Evolutionary conservation across 139 green algal genomes (phyloP).

Genomic region (Micractinium conductrix): DNA sequence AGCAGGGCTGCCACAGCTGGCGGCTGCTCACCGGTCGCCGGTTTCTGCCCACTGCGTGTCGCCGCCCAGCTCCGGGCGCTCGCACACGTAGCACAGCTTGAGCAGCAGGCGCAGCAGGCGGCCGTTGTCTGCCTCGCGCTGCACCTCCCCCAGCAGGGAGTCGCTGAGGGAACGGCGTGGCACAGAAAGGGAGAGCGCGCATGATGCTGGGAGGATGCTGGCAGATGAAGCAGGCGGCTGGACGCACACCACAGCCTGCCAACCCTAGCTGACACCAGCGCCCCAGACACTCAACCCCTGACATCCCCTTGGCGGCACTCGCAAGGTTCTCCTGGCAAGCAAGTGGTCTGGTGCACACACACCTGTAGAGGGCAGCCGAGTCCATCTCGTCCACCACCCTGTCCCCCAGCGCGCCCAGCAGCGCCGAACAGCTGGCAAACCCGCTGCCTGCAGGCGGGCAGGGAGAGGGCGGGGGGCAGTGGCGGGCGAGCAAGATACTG

Average conservation of each 20-base stretch:
- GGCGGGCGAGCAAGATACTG: not conserved
- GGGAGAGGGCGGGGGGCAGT: not conserved
- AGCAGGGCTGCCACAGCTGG: not conserved
- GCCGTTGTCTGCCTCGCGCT: slow-evolving; percentile 89
- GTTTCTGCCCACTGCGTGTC: slow-evolving; percentile 72
- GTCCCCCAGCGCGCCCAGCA: slow-evolving; percentile 74
- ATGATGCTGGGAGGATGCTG: no score
- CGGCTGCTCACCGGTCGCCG: slow-evolving; percentile 38
- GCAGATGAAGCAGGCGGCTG: no score
- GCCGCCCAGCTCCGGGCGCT: slow-evolving; percentile 68
- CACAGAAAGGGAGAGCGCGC: no score
- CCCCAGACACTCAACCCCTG: no score
- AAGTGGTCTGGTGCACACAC: not conserved
- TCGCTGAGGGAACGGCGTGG: slow-evolving; percentile 36
- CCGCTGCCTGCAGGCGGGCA: slow-evolving; percentile 21
- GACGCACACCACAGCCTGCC: no score
- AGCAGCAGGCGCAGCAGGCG: slow-evolving; percentile 86
- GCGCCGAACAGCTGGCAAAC: slow-evolving; percentile 54
- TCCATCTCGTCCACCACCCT: slow-evolving; percentile 81
- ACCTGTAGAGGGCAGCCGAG: slow-evolving; percentile 42
- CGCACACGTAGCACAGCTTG: slow-evolving; percentile 81
- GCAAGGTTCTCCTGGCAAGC: no score
- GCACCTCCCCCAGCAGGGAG: slow-evolving; percentile 67
- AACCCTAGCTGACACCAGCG: no score
- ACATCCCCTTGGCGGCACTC: no score